A percentile compares a stretch with the other conserved stretches of the same genome.
Evolutionary conservation across 2,329 filamentous ascomycete genomes (phyloP).

Genomic region (Talaromyces sp.): DNA sequence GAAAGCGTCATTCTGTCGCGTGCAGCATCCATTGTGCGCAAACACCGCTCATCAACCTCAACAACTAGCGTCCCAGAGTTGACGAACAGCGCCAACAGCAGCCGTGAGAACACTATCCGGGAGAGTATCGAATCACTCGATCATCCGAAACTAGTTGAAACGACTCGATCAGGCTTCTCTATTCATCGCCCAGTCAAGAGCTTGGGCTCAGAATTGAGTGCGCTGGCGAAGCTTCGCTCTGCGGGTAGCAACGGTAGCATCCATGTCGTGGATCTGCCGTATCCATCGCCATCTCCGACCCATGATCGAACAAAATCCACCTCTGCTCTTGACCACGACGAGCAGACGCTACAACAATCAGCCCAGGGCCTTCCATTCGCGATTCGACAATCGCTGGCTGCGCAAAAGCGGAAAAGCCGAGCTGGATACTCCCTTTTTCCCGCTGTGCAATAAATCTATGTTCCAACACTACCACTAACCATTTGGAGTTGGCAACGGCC

Average conservation of each 20-base stretch:
- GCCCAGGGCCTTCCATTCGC: constrained; percentile 20
- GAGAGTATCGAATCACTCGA: constrained; percentile 24
- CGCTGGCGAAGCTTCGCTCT: constrained; percentile 29
- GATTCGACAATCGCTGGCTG: constrained; percentile 23
- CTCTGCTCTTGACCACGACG: constrained; percentile 30
- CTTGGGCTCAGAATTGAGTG: constrained; percentile 33
- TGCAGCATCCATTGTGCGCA: constrained; percentile 46
- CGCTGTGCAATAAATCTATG: constrained; percentile 18
- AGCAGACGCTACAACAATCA: constrained; percentile 19
- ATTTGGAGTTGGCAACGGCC: not conserved
- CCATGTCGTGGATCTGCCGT: constrained; percentile 27
- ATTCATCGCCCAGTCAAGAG: constrained; percentile 39
- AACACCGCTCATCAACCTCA: constrained; percentile 48
- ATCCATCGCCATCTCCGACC: constrained; percentile 21
- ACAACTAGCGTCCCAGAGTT: constrained; percentile 46
- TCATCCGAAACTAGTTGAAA: constrained; percentile 4
- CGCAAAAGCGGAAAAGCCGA: constrained; percentile 34
- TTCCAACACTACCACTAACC: not conserved
- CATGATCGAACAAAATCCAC: constrained; percentile 39
- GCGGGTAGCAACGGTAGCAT: constrained; percentile 27
- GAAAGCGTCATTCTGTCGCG: constrained; percentile 55
- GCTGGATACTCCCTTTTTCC: constrained; percentile 48
- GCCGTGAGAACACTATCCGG: constrained; percentile 33
- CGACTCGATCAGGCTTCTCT: constrained; percentile 25
- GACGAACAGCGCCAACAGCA: constrained; percentile 40